Evolutionary conservation across 306 rosid species (phyloP), one percentile per base, ranked within the genome.

Genomic region (Corylus avellana): DNA sequence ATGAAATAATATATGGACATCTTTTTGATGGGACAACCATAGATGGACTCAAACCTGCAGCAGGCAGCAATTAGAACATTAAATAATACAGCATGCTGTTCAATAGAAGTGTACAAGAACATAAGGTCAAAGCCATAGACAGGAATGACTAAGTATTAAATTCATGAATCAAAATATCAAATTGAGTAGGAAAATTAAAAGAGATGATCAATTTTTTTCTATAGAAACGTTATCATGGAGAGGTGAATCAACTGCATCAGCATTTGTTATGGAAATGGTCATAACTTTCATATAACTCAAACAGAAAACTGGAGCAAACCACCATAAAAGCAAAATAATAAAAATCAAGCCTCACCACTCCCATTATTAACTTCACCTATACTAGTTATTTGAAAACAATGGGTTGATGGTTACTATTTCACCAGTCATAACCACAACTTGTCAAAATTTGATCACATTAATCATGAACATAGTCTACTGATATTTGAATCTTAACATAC

Each of bases 391-490:
- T 42, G 46, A 42, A 42, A 42, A 42, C 46, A 42, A 42, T 6
- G 46, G 46, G 46, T 6, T 42, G 46, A 59, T 11, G 35, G 66
- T 25, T 59, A 10, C 66, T 9, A 25, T 22, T 25, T 59, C 66
- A 59, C 37, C 66, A 59, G 66, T 59, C 66, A 59, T 59, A 12
- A 59, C 11, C 66, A 59, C 29, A 59, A n/a, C 66, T 59, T 22
- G 1, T 59, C 3, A 3, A 25, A 20, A 59, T 10, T 59, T 25
- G 29, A 59, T 25, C 66, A 25, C 35, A 25, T 59, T 59, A 59
- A 59, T 59, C 37, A 25, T 20, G 66, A 22, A 25, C 39, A 59
- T 59, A 11, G 66, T 25, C 66, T 59, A 10, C 66, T 59, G 12
- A 25, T 25, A 59, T 25, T 59, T 59, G 66, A 27, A 25, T 13